Percentiles rank a stretch among this genome's conserved stretches.
Conservation (phyloP, 2,329 filamentous ascomycete genomes). For the Beauveria brongniartii region DNA sequence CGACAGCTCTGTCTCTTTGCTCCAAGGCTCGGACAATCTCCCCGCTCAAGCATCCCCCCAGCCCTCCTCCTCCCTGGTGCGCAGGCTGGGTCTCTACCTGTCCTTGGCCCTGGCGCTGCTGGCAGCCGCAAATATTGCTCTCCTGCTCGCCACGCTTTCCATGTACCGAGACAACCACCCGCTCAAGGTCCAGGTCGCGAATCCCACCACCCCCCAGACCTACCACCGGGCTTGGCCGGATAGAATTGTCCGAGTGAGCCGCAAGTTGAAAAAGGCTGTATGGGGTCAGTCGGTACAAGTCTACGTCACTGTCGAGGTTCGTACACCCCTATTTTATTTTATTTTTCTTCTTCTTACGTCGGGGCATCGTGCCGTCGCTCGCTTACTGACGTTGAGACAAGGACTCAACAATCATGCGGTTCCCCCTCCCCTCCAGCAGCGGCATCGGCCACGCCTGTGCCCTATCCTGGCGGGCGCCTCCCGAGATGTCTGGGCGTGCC, state of each 20-base stretch:
- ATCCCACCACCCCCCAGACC: neutral
- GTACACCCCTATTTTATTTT: neutral
- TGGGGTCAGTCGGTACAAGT: neutral
- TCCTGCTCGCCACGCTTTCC: neutral
- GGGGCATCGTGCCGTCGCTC: no score
- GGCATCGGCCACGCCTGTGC: neutral
- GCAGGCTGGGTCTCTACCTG: neutral
- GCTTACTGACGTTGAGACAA: neutral
- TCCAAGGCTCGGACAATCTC: neutral
- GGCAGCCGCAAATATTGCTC: neutral
- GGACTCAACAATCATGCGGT: slow-evolving; percentile 5
- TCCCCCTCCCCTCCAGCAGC: neutral
- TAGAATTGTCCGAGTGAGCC: slow-evolving; percentile 2
- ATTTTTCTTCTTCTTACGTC: no score
- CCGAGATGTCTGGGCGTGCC: neutral
- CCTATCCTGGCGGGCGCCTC: neutral
- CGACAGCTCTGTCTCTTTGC: neutral
- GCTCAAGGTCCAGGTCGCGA: neutral
- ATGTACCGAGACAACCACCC: neutral
- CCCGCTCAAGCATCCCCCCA: neutral
- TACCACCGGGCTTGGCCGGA: neutral
- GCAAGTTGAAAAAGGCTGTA: neutral
- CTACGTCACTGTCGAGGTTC: slow-evolving; percentile 6
- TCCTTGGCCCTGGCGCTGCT: neutral
- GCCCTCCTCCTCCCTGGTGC: neutral